Evolutionary conservation across 1,284 basidiomycete species (phyloP), one percentile per base, ranked within the genome.

Genomic region (Heterobasidion irregulare): DNA sequence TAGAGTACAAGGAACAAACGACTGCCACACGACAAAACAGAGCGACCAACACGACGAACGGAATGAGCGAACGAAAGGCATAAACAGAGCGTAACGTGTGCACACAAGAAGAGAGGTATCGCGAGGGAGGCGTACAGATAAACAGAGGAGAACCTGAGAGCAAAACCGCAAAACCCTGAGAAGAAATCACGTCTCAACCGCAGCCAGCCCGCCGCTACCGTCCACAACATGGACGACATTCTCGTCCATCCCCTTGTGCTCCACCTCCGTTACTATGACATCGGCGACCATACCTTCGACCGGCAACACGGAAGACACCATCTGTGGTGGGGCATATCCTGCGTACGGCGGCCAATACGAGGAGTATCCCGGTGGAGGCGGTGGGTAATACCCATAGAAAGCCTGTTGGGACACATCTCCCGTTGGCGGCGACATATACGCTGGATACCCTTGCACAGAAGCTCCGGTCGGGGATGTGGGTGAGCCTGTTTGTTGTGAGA

Each of bases 301-400:
- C 26, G 38, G 38, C 38, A 41, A 10, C 4, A n/a, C n/a, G 12
- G 38, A 7, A 3, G 38, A 41, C 38, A 53, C 38, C 16, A 52
- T 35, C 26, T 56, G 38, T 6, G 56, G 56, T 15, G 63, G 62
- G 2, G 64, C 53, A 47, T 67, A 68, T 16, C 63, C 50, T 9
- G 58, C 35, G 43, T 66, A 64, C 26, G 59, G 60, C 2, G 65
- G 59, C 66, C 66, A 68, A 56, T 64, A 64, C 7, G 63, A 45
- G 6, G 62, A 57, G 52, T 63, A 64, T 9, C 58, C 61, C 13
- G 58, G 62, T 41, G 38, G 38, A 15, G 57, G 62, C 34, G 62
- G 61, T 13, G 60, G 49, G 48, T 64, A 64, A 49, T 63, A 63
- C 35, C 56, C 55, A 16, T 59, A 53, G 47, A 62, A 61, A 6